Evolutionary conservation across 257 asterid species (phyloP), one percentile per base, ranked within the genome.

Genomic region (Eustoma russellianum): DNA sequence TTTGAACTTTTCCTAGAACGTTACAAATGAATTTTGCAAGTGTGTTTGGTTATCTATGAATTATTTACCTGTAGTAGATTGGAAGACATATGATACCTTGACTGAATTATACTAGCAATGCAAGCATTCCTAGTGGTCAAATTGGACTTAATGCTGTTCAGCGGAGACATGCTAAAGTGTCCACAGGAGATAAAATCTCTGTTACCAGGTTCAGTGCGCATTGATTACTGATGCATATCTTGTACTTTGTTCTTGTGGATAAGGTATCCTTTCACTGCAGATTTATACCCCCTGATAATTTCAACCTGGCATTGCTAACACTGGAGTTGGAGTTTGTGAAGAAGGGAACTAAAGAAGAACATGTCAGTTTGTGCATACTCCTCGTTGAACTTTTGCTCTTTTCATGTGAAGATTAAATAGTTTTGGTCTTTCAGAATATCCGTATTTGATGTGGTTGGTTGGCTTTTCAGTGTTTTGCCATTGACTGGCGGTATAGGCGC

Each of bases 251-350:
- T 47, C 30, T 41, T 17, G 8, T 18, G 13, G 15, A 24, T n/a
- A 45, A 55, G 38, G 52, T 30, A 43, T 66, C 52, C 41, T 2
- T 51, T 40, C 13, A 35, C 38, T 69, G 50, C 71, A 92, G 99
- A 63, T 92, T 83, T 56, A 50, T 64, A 55, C 99, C 93, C 50
- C 97, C 99, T 15, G 99, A 92, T 56, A 52, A 74, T 71, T 88
- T 81, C 72, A 80, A 79, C 67, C 82, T 85, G 43, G 88, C 97
- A 18, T 60, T 92, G 80, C 81, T 92, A 46, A 81, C 85, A 24
- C 78, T 92, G n/a, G 99, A 92, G 63, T 77, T 92, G 84, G 99
- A 92, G 83, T 92, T 88, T 72, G 86, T 92, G 60, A 88, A 83
- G 83, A 92, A 77, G 66, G 95, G 88, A 59, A 67, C 93, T 43